Conservation (phyloP, 2,329 filamentous ascomycete genomes). For the Chaetomium strumarium region DNA sequence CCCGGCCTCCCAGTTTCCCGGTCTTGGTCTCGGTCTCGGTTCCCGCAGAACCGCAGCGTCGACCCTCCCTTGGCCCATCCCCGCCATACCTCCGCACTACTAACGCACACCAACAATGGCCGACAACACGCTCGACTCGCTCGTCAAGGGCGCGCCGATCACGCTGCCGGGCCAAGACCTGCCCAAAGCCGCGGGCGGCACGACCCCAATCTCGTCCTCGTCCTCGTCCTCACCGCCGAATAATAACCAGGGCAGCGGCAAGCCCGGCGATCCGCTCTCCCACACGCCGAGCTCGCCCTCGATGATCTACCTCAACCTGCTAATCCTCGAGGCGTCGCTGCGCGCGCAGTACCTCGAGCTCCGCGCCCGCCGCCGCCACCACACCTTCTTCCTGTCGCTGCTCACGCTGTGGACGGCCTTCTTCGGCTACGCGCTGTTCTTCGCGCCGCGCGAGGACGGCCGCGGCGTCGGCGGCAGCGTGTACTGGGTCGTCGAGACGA, state of each 20-base stretch:
- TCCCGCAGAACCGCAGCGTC: background rate
- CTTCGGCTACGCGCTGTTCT: constrained; percentile 86
- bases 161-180: constrained; percentile 49
- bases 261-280: constrained; percentile 64
- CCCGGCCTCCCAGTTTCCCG: background rate
- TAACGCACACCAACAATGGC: background rate
- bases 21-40: background rate
- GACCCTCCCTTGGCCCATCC: background rate
- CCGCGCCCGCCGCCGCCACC: constrained; percentile 79
- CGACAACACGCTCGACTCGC: constrained; percentile 63
- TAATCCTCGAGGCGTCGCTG: constrained; percentile 91
- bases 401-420: constrained; percentile 74
- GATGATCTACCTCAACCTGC: constrained; percentile 95
- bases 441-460: constrained; percentile 94
- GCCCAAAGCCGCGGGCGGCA: constrained; percentile 38
- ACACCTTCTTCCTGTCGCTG: constrained; percentile 84
- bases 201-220: constrained; percentile 40
- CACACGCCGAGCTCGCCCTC: constrained; percentile 84
- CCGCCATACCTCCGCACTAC: background rate
- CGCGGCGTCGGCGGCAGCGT: constrained; percentile 85
- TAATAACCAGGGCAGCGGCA: constrained; percentile 24
- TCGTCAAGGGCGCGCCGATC: constrained; percentile 79
- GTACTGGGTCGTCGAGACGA: constrained; percentile 91
- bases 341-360: constrained; percentile 90
- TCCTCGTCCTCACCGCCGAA: constrained; percentile 28